These are phyloP conservation scores for Debaryomycetaceae sp. DNA, from an alignment of 1,139 yeast genomes.

Conservation along the genomic window DNA sequence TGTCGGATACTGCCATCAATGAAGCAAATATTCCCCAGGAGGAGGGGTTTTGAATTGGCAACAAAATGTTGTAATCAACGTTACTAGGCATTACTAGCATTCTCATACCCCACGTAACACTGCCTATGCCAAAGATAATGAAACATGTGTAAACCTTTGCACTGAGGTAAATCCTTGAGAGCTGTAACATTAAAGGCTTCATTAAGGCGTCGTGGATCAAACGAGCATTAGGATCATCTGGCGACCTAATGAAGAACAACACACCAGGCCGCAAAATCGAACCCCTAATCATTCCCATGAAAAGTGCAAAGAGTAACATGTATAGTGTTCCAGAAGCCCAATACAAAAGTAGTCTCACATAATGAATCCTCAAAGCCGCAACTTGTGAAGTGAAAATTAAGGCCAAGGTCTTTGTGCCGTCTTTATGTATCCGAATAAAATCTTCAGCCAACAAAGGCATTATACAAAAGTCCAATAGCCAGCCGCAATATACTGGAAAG, in stretches of 20 bases:
- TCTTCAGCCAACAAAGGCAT: constrained; percentile 47
- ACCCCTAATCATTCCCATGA: constrained; percentile 77
- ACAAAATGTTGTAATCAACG: constrained; percentile 16
- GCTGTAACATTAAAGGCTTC: constrained; percentile 67
- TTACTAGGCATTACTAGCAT: constrained; percentile 21
- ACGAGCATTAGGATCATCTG: constrained; percentile 89
- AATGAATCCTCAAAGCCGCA: constrained; percentile 18
- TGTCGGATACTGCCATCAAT: constrained; percentile 5
- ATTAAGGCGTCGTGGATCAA: constrained; percentile 86
- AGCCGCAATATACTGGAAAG: constrained; percentile 87
- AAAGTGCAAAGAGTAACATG: constrained; percentile 84
- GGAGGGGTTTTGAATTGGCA: constrained; percentile 18
- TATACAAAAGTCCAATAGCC: constrained; percentile 65
- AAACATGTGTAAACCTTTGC: constrained; percentile 73
- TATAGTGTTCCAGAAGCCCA: constrained; percentile 82
- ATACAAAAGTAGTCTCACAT: constrained; percentile 30
- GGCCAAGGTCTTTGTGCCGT: constrained; percentile 10
- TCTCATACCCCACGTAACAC: constrained; percentile 54
- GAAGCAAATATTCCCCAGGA: constrained; percentile 7
- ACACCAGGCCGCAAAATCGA: constrained; percentile 83
- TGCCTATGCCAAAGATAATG: constrained; percentile 73
- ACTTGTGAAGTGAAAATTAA: constrained; percentile 24
- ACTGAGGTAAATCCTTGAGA: constrained; percentile 71
- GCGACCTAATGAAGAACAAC: constrained; percentile 84
- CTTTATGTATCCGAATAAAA: constrained; percentile 8